Percentiles rank a stretch among this genome's conserved stretches.
Conservation (phyloP, 179 eudicot species). For the Beta macrorhiza region DNA sequence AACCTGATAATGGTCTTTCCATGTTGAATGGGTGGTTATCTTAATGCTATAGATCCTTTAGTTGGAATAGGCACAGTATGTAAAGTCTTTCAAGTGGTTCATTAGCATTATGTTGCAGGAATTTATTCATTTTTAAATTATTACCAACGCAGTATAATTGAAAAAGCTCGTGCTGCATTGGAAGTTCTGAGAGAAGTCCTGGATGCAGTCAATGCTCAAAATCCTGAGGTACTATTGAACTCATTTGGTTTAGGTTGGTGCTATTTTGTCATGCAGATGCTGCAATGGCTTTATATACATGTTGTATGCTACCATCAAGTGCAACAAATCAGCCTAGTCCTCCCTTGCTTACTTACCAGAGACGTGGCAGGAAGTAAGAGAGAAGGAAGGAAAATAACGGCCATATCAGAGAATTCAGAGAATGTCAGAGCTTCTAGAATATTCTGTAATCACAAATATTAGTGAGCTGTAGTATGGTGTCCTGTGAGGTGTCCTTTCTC, state of each 20-base stretch:
- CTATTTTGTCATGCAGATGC: neutral
- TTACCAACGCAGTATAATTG: slow-evolving; percentile 61
- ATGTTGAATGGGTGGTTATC: neutral
- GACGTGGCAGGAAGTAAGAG: too few species aligned
- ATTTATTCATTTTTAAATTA: neutral
- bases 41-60: neutral
- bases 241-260: neutral
- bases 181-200: slow-evolving; percentile 92
- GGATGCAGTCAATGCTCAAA: slow-evolving; percentile 69
- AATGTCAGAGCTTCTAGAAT: too few species aligned
- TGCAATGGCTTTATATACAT: slow-evolving; percentile 6
- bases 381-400: too few species aligned
- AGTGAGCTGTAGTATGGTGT: too few species aligned
- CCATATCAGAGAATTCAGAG: too few species aligned
- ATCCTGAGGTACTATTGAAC: slow-evolving; percentile 61
- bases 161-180: slow-evolving; percentile 78
- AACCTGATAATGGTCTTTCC: neutral
- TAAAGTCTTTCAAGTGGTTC: neutral
- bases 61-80: neutral
- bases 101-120: neutral
- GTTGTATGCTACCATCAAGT: neutral
- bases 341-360: too few species aligned
- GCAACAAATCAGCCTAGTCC: too few species aligned
- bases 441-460: too few species aligned
- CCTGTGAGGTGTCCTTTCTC: too few species aligned